Percentiles rank a stretch among this genome's conserved stretches.
Conservation (phyloP, 1,284 basidiomycete genomes). For the Trametes polyzona region DNA sequence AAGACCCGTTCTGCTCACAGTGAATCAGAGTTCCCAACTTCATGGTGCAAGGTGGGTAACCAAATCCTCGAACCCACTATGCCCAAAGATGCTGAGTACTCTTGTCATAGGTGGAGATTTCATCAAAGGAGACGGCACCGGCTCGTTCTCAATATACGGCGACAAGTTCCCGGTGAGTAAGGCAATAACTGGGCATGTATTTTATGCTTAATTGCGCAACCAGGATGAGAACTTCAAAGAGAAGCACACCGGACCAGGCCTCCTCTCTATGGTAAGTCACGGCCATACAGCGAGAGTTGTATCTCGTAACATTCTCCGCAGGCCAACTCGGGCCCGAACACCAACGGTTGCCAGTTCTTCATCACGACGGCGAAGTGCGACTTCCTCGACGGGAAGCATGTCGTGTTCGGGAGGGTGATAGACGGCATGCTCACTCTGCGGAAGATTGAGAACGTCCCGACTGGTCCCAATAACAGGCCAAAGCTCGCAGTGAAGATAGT, state of each 20-base stretch:
- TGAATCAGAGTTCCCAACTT: conserved; percentile 71
- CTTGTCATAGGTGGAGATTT: conserved; percentile 77
- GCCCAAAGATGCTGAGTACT: neutral
- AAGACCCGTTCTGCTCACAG: conserved; percentile 6
- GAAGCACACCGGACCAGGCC: conserved; percentile 85
- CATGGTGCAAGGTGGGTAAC: conserved; percentile 78
- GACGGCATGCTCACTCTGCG: conserved; percentile 87
- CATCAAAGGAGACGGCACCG: conserved; percentile 90
- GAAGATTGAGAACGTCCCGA: conserved; percentile 94
- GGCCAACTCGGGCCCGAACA: conserved; percentile 93
- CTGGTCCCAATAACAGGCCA: conserved; percentile 85
- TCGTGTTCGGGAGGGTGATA: conserved; percentile 88
- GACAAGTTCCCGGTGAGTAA: conserved; percentile 82
- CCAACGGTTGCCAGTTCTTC: conserved; percentile 98
- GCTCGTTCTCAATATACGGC: conserved; percentile 94
- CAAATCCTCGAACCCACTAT: neutral
- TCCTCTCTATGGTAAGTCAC: conserved; percentile 79
- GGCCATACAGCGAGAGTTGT: neutral
- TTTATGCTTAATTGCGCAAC: neutral
- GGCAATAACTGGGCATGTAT: neutral
- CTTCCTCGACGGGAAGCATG: conserved; percentile 91
- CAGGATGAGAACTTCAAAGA: conserved; percentile 94
- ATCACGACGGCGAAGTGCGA: conserved; percentile 94
- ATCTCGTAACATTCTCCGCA: conserved; percentile 35
- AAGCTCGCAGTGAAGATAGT: conserved; percentile 85